Evolutionary conservation across 2,329 filamentous ascomycete genomes (phyloP), one percentile per base, ranked within the genome.

Genomic region (Neospermospora avenae): DNA sequence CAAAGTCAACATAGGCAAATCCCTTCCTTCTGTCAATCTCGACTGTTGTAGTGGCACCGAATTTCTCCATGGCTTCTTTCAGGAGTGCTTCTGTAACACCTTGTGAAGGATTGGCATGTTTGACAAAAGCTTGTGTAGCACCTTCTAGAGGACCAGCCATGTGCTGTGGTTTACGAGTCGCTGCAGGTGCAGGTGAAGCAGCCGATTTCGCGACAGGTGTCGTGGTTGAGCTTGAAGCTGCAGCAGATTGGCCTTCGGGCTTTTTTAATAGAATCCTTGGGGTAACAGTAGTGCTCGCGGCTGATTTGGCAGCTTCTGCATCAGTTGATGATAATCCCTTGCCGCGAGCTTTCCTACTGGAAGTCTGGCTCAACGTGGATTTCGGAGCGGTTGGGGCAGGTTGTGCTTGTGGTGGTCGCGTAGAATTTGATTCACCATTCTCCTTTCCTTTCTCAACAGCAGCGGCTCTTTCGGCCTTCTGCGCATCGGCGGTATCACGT

Each of bases 11-110:
- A 72, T 97, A 96, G 2, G 92, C 93, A 69, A 96, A 96, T 0
- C 92, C 92, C 74, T 97, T 97, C 70, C 93, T 89, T 74, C 92
- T 93, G 72, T 98, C 93, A 57, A 98, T 93, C 69, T 97, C 93
- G 18, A 96, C 90, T 65, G 85, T 88, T 0, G 84, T 84, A 48
- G 97, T 84, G 1, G 83, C 74, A 1, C 93, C 93, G 68, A 91
- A 96, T 0, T 77, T 75, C 46, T 86, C 81, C 71, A 98, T 85
- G 0, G 89, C 86, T 66, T 88, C 83, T 68, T 88, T 86, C 1
- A 98, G 84, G 0, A 92, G 76, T 0, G 87, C 78, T 71, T 97
- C 93, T 0, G 91, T 97, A 49, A 97, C 90, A 14, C 93, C 93
- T 72, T 97, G 93, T 0, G 92, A 95, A 11, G 91, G 85, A 71